phyloP scores from a whole-genome alignment of 257 asterid species.

The Craterostigma plantagineum region DNA sequence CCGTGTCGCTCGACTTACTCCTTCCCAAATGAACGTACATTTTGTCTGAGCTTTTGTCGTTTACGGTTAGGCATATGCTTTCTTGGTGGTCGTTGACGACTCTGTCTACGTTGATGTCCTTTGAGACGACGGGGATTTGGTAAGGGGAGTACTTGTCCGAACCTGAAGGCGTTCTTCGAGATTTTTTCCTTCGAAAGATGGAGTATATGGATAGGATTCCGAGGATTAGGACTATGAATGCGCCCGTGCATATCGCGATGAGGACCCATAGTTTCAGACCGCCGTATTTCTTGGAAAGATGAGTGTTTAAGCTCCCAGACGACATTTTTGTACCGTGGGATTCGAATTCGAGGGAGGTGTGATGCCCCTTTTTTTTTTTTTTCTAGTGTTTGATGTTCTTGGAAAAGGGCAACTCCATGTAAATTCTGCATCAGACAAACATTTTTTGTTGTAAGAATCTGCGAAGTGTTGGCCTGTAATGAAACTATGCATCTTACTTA shows the following conservation, averaged over 20 bases:
- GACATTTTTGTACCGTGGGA: conserved; percentile 16
- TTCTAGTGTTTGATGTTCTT: conserved; percentile 14
- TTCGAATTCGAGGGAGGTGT: conserved; percentile 5
- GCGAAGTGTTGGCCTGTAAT: too few relatives aligned
- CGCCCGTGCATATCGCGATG: conserved; percentile 60
- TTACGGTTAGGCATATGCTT: conserved; percentile 27
- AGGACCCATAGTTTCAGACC: conserved; percentile 72
- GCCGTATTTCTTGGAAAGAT: conserved; percentile 48
- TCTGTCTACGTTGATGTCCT: conserved; percentile 68
- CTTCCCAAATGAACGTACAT: conserved; percentile 55
- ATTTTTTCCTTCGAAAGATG: conserved; percentile 37
- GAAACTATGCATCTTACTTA: too few relatives aligned
- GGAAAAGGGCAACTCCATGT: too few relatives aligned
- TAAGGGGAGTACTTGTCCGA: conserved; percentile 20
- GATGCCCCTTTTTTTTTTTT: conserved; percentile 6
- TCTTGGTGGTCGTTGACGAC: conserved; percentile 41
- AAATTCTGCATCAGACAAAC: too few relatives aligned
- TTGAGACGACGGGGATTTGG: conserved; percentile 70
- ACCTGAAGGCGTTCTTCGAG: conserved; percentile 29
- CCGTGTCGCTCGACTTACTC: conserved; percentile 68
- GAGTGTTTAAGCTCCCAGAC: conserved; percentile 40
- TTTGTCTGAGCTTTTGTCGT: conserved; percentile 61
- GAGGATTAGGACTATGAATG: conserved; percentile 55
- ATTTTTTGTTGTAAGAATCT: too few relatives aligned
- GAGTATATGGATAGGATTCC: conserved; percentile 63